Evolutionary conservation across 2,329 filamentous ascomycete genomes (phyloP), one percentile per base, ranked within the genome.

Genomic region (Microcera coccophila): DNA sequence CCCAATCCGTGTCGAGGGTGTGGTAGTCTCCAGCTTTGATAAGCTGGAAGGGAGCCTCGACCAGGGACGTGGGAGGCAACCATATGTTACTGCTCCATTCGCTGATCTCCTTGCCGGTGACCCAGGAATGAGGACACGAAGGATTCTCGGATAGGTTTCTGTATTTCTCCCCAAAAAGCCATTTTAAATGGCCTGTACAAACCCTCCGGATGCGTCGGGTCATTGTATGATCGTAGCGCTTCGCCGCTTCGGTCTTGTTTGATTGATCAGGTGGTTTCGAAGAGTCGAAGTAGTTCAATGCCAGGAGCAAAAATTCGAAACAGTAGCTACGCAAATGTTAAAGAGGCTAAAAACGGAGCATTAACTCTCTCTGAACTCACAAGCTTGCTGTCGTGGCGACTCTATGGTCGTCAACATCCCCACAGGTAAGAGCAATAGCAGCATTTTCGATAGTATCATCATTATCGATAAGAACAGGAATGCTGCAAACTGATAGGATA

Each of bases 401-500:
- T 32, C 37, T 24, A 18, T 39, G 37, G 20, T 26, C 24, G 19
- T 31, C 37, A 21, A 39, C 11, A 39, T 39, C 37, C 5, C 37
- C 37, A 18, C 37, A 39, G 8, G 37, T 39, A 8, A 39, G 26
- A 12, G 37, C 37, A 26, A 39, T 32, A 15, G 37, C 26, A 21
- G 16, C 24, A 15, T 16, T 17, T n/a, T 19, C 3, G 22, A 7
- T 26, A 12, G 22, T 26, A 14, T 21, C 3, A 14, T 21, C 3
- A 17, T 32, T 18, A n/a, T 39, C 15, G 16, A 15, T 10, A n/a
- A 14, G 19, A 15, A 32, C 26, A 39, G 37, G 37, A 32, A 39
- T 39, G 15, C 37, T 39, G 16, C 37, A 39, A 18, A 39, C 37
- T 16, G 37, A 39, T 20, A 39, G 17, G 19, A 39, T 32, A 21